Evolutionary conservation across 1,284 basidiomycete genomes (phyloP).

Genomic region (Puccinia coronata): DNA sequence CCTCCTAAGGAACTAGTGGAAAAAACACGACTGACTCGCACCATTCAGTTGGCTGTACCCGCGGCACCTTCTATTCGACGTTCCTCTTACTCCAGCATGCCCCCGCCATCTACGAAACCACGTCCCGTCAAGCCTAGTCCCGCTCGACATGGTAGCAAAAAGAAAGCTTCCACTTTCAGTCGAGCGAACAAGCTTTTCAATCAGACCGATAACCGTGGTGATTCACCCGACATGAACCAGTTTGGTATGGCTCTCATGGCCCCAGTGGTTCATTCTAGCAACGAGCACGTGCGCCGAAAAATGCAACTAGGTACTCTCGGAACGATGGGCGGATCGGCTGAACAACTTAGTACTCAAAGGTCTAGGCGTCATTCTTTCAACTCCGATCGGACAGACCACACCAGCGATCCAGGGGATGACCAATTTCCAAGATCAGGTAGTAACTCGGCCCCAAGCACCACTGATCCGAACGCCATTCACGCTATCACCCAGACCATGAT

Average conservation of each 20-base stretch:
- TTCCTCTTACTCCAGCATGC: slow-evolving; percentile 48
- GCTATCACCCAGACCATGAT: slow-evolving; percentile 99
- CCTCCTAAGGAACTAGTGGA: slow-evolving; percentile 38
- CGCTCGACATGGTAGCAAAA: background rate
- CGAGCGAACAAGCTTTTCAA: slow-evolving; percentile 21
- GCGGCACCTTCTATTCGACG: background rate
- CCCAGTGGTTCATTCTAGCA: slow-evolving; percentile 12
- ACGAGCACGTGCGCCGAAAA: slow-evolving; percentile 7
- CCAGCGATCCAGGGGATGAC: slow-evolving; percentile 67
- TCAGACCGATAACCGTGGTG: slow-evolving; percentile 4
- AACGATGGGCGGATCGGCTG: background rate
- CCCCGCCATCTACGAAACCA: slow-evolving; percentile 38
- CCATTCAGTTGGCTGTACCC: slow-evolving; percentile 25
- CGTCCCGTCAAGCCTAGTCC: slow-evolving; percentile 7
- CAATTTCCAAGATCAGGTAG: background rate
- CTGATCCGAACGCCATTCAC: slow-evolving; percentile 65
- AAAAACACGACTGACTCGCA: slow-evolving; percentile 25
- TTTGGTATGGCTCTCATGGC: slow-evolving; percentile 37
- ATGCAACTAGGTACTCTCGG: slow-evolving; percentile 17
- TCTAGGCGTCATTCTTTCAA: slow-evolving; percentile 17
- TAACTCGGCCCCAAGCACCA: slow-evolving; percentile 36
- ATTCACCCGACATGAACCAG: slow-evolving; percentile 26
- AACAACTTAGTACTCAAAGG: slow-evolving; percentile 42
- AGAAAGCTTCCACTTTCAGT: background rate
- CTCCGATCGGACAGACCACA: slow-evolving; percentile 47